Percentiles rank a stretch among this genome's conserved stretches.
These are phyloP conservation scores for Leptographium galeiforme DNA, from an alignment of 2,329 filamentous ascomycete genomes.

Conservation along the genomic window DNA sequence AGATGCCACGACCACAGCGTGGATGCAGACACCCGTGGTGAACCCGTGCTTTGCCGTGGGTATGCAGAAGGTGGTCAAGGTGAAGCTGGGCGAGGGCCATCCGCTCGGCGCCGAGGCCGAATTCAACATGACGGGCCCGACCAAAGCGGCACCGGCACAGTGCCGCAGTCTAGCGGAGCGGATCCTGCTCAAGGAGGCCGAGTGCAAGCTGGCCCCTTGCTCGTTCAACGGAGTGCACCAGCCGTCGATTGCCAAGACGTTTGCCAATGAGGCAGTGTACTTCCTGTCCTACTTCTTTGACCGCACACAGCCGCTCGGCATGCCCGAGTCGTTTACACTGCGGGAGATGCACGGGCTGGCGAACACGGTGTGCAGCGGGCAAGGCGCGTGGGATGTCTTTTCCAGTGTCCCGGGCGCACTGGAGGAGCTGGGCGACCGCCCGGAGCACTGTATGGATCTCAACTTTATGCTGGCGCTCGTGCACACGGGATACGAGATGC, in stretches of 20 bases:
- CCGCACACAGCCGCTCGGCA: constrained; percentile 82
- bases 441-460: constrained; percentile 86
- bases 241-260: constrained; percentile 82
- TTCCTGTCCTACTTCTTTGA: constrained; percentile 98
- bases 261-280: constrained; percentile 80
- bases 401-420: constrained; percentile 61
- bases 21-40: constrained; percentile 56
- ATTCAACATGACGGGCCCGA: constrained; percentile 81
- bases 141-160: constrained; percentile 62
- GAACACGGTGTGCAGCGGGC: constrained; percentile 69
- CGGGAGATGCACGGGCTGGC: constrained; percentile 80
- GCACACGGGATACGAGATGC: constrained; percentile 97
- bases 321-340: constrained; percentile 95
- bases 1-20: constrained; percentile 43
- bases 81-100: constrained; percentile 56
- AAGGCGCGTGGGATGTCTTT: constrained; percentile 69
- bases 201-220: constrained; percentile 77
- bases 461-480: constrained; percentile 92
- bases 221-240: constrained; percentile 98
- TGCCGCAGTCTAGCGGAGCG: constrained; percentile 85
- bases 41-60: constrained; percentile 83
- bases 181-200: constrained; percentile 74
- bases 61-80: constrained; percentile 58
- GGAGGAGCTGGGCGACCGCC: constrained; percentile 64
- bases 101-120: constrained; percentile 48